These are phyloP conservation scores for Comarum palustre DNA, from an alignment of 306 rosid genomes.

Conservation along the genomic window DNA sequence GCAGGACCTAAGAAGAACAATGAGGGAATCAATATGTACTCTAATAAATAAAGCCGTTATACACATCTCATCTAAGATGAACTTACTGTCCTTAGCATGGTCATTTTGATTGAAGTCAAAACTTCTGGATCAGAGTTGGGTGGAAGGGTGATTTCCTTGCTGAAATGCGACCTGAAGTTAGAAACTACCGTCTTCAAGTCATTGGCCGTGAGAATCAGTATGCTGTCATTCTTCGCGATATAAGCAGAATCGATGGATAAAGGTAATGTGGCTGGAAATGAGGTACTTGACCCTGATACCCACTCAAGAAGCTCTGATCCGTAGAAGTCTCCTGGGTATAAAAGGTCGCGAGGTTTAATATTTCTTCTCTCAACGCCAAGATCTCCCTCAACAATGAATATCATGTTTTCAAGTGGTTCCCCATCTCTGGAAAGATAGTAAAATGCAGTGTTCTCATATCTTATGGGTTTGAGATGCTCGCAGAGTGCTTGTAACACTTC, in stretches of 20 bases:
- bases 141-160: neutral
- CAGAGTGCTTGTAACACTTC: neutral
- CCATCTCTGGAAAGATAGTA: neutral
- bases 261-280: neutral
- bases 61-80: too few relatives aligned
- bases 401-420: slow-evolving; percentile 22
- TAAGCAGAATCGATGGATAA: neutral
- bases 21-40: too few relatives aligned
- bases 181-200: neutral
- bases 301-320: neutral
- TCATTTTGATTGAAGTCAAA: neutral
- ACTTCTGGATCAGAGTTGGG: neutral
- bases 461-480: neutral
- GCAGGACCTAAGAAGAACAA: neutral
- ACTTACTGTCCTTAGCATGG: neutral
- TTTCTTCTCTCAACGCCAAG: neutral
- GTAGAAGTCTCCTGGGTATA: neutral
- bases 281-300: neutral
- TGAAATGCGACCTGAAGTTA: neutral
- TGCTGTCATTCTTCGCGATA: neutral
- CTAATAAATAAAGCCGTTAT: too few relatives aligned
- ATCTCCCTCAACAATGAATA: neutral
- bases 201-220: neutral
- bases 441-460: too few relatives aligned
- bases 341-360: too few relatives aligned